A percentile compares a stretch with the other conserved stretches of the same genome.
Evolutionary conservation across 805 yeast genomes (phyloP).

Genomic region (Barnettozyma vustinii): DNA sequence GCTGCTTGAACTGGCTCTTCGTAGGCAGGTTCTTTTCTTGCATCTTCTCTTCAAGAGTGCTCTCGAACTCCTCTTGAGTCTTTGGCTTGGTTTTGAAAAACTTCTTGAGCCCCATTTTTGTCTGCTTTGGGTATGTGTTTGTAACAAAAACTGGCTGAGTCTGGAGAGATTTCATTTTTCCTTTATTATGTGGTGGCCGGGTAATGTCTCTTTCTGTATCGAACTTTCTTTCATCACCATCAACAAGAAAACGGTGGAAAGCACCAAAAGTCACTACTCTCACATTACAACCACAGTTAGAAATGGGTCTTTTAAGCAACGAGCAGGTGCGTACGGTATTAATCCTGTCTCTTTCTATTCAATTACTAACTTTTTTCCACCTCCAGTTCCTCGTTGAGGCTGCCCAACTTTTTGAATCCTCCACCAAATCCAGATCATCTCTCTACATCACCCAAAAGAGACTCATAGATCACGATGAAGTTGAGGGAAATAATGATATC

Average conservation of each 20-base stretch:
- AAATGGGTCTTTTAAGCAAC: conserved; percentile 17
- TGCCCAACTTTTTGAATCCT: conserved; percentile 19
- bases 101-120: conserved; percentile 42
- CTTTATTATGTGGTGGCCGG: background rate
- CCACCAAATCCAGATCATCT: conserved; percentile 43
- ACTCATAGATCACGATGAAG: conserved; percentile 27
- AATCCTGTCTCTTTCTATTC: background rate
- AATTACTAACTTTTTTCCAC: conserved; percentile 1
- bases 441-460: conserved; percentile 59
- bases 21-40: conserved; percentile 38
- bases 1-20: conserved; percentile 28
- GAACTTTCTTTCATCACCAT: background rate
- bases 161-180: background rate
- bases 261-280: background rate
- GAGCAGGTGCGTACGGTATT: conserved; percentile 12
- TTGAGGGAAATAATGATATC: conserved; percentile 20
- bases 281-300: background rate
- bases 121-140: background rate
- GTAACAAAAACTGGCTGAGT: background rate
- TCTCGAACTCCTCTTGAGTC: conserved; percentile 37
- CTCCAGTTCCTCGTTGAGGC: conserved; percentile 23
- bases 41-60: conserved; percentile 36
- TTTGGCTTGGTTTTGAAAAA: conserved; percentile 42
- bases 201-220: background rate
- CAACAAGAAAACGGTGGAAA: background rate